Base-by-base conservation (phyloP, 306 rosid genomes). In the Cucurbita moschata region DNA sequence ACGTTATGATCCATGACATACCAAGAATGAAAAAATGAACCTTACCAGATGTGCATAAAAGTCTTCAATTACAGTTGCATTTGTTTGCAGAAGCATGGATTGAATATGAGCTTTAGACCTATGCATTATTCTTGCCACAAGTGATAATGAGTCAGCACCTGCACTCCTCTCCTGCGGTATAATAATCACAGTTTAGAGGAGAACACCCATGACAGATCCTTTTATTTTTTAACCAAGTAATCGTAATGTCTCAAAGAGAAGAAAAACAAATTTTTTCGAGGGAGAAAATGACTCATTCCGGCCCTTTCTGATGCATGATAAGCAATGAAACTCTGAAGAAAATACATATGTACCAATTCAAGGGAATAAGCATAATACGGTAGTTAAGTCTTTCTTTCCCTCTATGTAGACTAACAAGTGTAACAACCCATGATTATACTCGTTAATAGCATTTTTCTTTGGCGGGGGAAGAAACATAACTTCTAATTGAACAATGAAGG, bases 81-180 rank as follows among this genome's bases (percentile, higher is more conserved):
- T 91, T 83, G 84, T 89, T 83, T 82, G 94, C 83, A 89, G 88
- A 74, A 95, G 92, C 97, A 94, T 89, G 76, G 88, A 84, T 58
- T 90, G 96, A 71, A 94, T 89, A 81, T 88, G 96, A 71, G 92
- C 82, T 85, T 95, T 95, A 71, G 97, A 89, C 82, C 92, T 85
- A 75, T 89, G 86, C 86, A 95, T 81, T 76, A 91, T 86, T 82
- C 77, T 89, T 78, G 96, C 90, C 79, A 91, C 94, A 70, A 88
- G 88, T 70, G 86, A 85, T 73, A 89, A 55, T 64, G 96, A 83
- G 82, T 95, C 99, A 81, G 87, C 99, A 76, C 87, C 97, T 62
- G 91, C 91, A 61, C 96, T 87, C 86, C 97, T 88, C 87, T 95
- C 99, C 97, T 95, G 99, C 79, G 86, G 77, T 60, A 73, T 62